Percentiles rank a stretch among this genome's conserved stretches.
phyloP scores from a whole-genome alignment of 495 filamentous ascomycete genomes.

The Penicillium fimorum region DNA sequence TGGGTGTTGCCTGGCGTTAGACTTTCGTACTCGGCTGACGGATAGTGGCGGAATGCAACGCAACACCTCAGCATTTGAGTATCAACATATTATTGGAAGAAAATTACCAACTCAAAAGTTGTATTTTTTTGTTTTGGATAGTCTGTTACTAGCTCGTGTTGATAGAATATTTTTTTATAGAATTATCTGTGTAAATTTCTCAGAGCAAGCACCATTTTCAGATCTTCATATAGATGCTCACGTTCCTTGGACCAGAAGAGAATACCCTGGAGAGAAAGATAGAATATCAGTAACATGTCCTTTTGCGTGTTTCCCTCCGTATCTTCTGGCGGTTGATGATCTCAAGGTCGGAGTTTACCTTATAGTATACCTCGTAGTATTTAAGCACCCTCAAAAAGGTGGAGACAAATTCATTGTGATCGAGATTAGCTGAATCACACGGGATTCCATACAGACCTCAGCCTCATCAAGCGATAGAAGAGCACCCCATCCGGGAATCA shows the following conservation, averaged over 20 bases:
- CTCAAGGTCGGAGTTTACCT: slow-evolving; percentile 16
- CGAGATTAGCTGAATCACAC: slow-evolving; percentile 30
- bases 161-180: no score
- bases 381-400: slow-evolving; percentile 53
- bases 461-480: slow-evolving; percentile 49
- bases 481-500: slow-evolving; percentile 47
- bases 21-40: background rate
- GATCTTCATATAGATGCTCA: slow-evolving; percentile 15
- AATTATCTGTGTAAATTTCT: background rate
- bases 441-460: slow-evolving; percentile 46
- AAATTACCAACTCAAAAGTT: no score
- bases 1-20: background rate
- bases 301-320: background rate
- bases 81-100: no score
- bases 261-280: slow-evolving; percentile 51
- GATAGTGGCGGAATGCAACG: background rate
- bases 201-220: slow-evolving; percentile 18
- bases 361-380: slow-evolving; percentile 53
- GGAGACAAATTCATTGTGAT: slow-evolving; percentile 46
- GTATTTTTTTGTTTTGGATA: no score
- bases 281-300: slow-evolving; percentile 3
- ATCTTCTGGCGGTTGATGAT: background rate
- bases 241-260: slow-evolving; percentile 42
- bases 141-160: no score
- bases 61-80: background rate